Percentiles rank a stretch among this genome's conserved stretches.
These are phyloP conservation scores for Penicillium carneum DNA, from an alignment of 2,329 filamentous ascomycete genomes.

Conservation along the genomic window DNA sequence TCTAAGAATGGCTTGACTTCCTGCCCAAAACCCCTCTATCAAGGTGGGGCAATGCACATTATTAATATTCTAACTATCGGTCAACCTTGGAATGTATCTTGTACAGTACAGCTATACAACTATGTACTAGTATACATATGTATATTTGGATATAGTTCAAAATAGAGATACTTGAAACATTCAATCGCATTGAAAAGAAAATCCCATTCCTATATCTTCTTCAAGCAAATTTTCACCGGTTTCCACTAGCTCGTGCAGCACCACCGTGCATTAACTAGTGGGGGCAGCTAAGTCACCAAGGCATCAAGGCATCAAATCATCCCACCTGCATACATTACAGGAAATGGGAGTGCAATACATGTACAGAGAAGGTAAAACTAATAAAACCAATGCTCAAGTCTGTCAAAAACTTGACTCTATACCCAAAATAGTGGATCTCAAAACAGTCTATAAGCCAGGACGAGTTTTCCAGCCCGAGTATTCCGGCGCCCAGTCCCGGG, in stretches of 20 bases:
- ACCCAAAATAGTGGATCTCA: too few relatives aligned
- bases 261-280: conserved; percentile 15
- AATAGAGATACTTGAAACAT: neutral
- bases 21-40: conserved; percentile 13
- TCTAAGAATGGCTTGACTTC: neutral
- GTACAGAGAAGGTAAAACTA: neutral
- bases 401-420: neutral
- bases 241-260: neutral
- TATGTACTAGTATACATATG: neutral
- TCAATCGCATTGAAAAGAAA: neutral
- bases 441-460: neutral
- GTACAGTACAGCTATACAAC: neutral
- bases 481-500: neutral
- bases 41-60: conserved; percentile 11
- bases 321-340: neutral
- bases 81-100: neutral
- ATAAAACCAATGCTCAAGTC: neutral
- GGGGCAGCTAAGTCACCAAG: conserved; percentile 4
- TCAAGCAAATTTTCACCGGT: conserved; percentile 6
- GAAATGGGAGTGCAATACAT: neutral
- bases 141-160: neutral
- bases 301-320: conserved; percentile 9
- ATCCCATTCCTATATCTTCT: neutral
- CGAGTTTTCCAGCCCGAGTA: neutral
- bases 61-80: conserved; percentile 5